These are phyloP conservation scores for Colletotrichum musicola DNA, from an alignment of 2,329 filamentous ascomycete genomes.

Conservation along the genomic window DNA sequence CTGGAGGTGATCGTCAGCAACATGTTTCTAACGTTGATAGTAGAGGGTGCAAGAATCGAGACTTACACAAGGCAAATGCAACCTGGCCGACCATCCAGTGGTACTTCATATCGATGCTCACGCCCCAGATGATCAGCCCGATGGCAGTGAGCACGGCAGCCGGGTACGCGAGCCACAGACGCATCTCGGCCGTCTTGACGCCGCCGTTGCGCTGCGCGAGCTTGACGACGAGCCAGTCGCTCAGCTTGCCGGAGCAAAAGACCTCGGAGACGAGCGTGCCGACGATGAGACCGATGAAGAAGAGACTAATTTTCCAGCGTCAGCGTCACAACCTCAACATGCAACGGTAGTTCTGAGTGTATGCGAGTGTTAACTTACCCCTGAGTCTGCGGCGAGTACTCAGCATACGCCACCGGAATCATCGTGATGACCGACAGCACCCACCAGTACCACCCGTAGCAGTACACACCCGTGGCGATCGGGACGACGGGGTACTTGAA, in stretches of 20 bases:
- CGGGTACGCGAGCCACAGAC: constrained; percentile 68
- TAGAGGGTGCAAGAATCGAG: not conserved
- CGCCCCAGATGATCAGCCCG: constrained; percentile 66
- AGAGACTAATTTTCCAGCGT: constrained; percentile 47
- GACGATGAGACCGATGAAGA: constrained; percentile 66
- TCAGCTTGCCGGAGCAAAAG: constrained; percentile 64
- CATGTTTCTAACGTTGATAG: no score
- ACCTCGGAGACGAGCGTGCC: constrained; percentile 65
- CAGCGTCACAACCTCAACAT: not conserved
- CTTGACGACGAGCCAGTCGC: constrained; percentile 62
- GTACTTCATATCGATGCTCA: constrained; percentile 64
- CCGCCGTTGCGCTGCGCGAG: constrained; percentile 58
- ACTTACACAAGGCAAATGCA: constrained; percentile 66
- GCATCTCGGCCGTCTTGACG: constrained; percentile 64
- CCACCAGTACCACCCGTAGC: constrained; percentile 70
- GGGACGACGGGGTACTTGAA: constrained; percentile 61
- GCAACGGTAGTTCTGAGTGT: no score
- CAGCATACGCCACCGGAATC: constrained; percentile 63
- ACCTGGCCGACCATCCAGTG: constrained; percentile 71
- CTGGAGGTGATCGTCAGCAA: constrained; percentile 43
- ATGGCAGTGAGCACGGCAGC: constrained; percentile 60
- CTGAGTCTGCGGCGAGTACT: constrained; percentile 62
- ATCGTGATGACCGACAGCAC: constrained; percentile 65
- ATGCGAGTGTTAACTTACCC: constrained; percentile 48
- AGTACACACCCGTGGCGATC: constrained; percentile 61